Evolutionary conservation across 2,329 filamentous ascomycete genomes (phyloP).

Genomic region (Aspergillus costaricaensis): DNA sequence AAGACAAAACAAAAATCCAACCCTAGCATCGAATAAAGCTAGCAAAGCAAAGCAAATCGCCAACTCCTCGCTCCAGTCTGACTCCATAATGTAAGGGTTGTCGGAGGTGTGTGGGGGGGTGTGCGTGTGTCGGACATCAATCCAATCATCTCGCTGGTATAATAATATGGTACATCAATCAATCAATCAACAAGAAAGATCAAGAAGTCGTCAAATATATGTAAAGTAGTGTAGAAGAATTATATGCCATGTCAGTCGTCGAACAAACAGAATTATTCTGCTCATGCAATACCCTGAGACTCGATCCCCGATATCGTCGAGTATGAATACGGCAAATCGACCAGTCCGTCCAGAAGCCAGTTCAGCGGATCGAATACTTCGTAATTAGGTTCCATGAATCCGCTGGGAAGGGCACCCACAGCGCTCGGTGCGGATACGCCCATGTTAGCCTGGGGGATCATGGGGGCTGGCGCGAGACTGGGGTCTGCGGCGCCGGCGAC

Average conservation of each 20-base stretch:
- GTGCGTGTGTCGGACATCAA: too few species aligned
- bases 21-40: neutral
- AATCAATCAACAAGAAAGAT: neutral
- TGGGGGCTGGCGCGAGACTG: constrained; percentile 44
- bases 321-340: constrained; percentile 75
- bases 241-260: neutral
- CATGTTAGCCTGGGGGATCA: constrained; percentile 36
- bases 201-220: constrained; percentile 8
- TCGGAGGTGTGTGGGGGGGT: too few species aligned
- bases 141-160: too few species aligned
- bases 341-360: constrained; percentile 86
- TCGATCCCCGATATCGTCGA: constrained; percentile 56
- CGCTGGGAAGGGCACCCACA: constrained; percentile 39
- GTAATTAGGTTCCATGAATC: constrained; percentile 70
- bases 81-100: neutral
- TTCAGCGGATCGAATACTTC: constrained; percentile 91
- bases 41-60: constrained; percentile 1
- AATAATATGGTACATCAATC: constrained; percentile 9
- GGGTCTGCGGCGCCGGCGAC: constrained; percentile 43
- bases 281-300: constrained; percentile 40
- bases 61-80: neutral
- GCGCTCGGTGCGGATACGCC: constrained; percentile 30
- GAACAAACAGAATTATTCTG: neutral
- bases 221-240: constrained; percentile 8
- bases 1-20: neutral